Base-by-base conservation (phyloP, 768 basidiomycete genomes). In the Tricholomella constricta region DNA sequence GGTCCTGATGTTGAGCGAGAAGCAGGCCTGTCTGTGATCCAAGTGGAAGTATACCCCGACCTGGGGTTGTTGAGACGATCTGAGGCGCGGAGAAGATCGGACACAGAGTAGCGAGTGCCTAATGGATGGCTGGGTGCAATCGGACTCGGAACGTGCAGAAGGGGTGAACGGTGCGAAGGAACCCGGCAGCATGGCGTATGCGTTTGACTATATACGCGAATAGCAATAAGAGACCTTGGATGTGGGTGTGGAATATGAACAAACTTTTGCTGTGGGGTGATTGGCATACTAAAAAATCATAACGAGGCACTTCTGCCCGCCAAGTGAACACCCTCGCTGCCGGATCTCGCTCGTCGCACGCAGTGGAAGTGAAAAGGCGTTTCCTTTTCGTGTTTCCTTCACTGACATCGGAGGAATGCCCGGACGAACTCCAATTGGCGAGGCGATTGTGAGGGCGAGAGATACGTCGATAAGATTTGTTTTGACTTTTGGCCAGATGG, bases 1-100 rank as follows among this genome's bases (percentile, higher is more conserved):
- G 57, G 57, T 55, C 57, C 50, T 52, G 52, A 51, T 49, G 37
- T 52, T 46, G 47, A 52, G 20, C 34, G 45, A 52, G 52, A 54
- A 54, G 57, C 45, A 32, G 23, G 23, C 29, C 15, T 23, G 17
- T 40, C 45, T 29, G 45, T 15, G 10, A 25, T 26, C 27, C 37
- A 49, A 36, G 38, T 40, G 37, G 48, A 48, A 36, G 36, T 49
- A 29, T 17, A 14, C 9, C 27, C 27, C 19, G 31, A 25, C 44
- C 44, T 45, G 25, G 25, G 15, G n/a, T 17, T 29, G 10, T 6
- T 46, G 29, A 20, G 45, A 44, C 36, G 17, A 45, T 41, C 32
- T 45, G 27, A 10, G 19, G 37, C 12, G 12, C 32, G 45, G 52
- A 17, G 29, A 44, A 55, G 53, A 52, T 55, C 53, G 46, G 52